Base-by-base conservation (phyloP, 129 eudicot species). In the Cynara cardunculus region DNA sequence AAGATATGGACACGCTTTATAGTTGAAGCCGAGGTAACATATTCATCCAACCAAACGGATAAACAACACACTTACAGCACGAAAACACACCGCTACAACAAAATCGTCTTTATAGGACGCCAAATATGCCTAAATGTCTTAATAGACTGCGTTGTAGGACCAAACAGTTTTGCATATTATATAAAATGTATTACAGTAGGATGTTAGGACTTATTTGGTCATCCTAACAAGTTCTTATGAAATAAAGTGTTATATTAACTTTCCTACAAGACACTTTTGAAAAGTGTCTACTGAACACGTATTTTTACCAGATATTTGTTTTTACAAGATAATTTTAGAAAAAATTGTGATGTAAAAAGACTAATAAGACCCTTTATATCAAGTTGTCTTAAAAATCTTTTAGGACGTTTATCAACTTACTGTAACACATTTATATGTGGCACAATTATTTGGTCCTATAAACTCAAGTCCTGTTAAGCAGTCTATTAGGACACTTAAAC, bases 1-100 rank as follows among this genome's bases (percentile, higher is more conserved):
- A 91, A 89, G 84, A 87, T 89, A 75, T 87, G 95, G 91, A 94
- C 93, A 10, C 90, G 81, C 37, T 89, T 85, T 80, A 80, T 83
- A n/a, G 98, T 91, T 30, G 91, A 89, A 73, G 74, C 89, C 64
- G 87, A 91, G 90, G 97, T 91, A 84, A 73, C 41, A 26, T 28
- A 28, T 39, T 24, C 28, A 70, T 72, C 32, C 1, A 27, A 31
- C n/a, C 30, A 35, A 21, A 18, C 2, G 49, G 14, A n/a, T n/a
- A n/a, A n/a, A n/a, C n/a, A n/a, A 46, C 39, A 28, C 31, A 28
- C 31, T 28, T 31, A 31, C 4, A 31, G 4, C 35, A 31, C 35
- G 35, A 14, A 8, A 8, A 39, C 12, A 14, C 9, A 35, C 41
- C 41, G 7, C 41, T 35, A 35, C 41, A 35, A 35, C 41, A 5